Evolutionary conservation across 805 yeast species (phyloP), one percentile per base, ranked within the genome.

Genomic region (Wickerhamomyces ciferrii): DNA sequence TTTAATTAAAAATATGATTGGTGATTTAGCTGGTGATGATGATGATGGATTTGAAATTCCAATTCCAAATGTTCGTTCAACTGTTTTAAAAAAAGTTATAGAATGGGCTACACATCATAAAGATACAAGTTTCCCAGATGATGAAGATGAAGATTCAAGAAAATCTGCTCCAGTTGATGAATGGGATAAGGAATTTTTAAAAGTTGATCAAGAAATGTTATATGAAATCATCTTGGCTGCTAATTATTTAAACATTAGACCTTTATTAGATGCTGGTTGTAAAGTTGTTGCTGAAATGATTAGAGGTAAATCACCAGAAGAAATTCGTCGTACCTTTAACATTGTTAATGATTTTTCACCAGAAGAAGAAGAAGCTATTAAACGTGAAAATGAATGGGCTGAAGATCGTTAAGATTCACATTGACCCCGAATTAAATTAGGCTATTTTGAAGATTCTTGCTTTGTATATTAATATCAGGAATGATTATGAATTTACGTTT

Each of bases 21-120:
- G 81, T 52, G 96, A 90, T 68, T 73, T 80, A 67, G 75, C 69
- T 8, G 74, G 68, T n/a, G 79, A 75, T 13, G 88, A 81, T 50
- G 84, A 78, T 39, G 87, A 81, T 45, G 85, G 82, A 37, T 81
- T 83, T 53, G 87, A 81, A 50, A 85, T 92, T 58, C 97, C 97
- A 34, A 81, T 90, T 13, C 96, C 96, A 36, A 90, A 88, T 60
- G 97, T 90, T 34, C 75, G 92, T 54, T 85, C 96, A 10, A 82
- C 85, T 17, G 96, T 92, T 19, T 74, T 92, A 68, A 81, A 85
- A 64, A 89, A 90, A 62, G 92, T 92, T n/a, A 73, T 92, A 45
- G 96, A 92, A 63, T 92, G 97, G 95, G 90, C 97, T 59, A 95
- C 87, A 60, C 94, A 92, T 65, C 97, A 92, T 72, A 86, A 84